phyloP scores from a whole-genome alignment of 108 stramenopile species.

The Cyclostephanos tholiformis region DNA sequence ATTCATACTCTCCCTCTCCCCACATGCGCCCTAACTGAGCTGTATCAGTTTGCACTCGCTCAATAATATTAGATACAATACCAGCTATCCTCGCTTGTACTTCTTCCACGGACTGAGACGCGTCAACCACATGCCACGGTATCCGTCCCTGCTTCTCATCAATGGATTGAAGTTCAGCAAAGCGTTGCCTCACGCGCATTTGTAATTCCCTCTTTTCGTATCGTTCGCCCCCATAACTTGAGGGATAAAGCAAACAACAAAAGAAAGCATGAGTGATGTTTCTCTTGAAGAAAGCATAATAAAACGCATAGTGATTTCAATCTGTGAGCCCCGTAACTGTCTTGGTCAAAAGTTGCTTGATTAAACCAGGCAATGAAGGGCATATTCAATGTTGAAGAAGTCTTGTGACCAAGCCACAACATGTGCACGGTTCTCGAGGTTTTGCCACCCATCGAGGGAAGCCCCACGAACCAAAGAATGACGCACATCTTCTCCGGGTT shows the following conservation, averaged over 20 bases:
- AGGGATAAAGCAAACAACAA: constrained; percentile 9
- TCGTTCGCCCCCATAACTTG: constrained; percentile 83
- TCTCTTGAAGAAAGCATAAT: constrained; percentile 28
- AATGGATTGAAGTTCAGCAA: constrained; percentile 67
- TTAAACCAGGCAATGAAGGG: constrained; percentile 53
- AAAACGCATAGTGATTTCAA: too few species aligned
- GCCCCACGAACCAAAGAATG: constrained; percentile 2
- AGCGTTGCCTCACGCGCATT: constrained; percentile 78
- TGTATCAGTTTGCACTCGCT: constrained; percentile 43
- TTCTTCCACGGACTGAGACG: constrained; percentile 76
- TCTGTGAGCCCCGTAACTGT: constrained; percentile 58
- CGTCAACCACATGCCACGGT: constrained; percentile 83
- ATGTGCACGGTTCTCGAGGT: constrained; percentile 17
- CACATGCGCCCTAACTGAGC: constrained; percentile 59
- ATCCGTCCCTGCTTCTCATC: constrained; percentile 64
- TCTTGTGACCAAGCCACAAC: constrained; percentile 1
- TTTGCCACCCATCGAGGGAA: background rate
- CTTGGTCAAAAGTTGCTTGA: constrained; percentile 52
- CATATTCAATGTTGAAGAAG: constrained; percentile 29
- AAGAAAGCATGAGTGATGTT: constrained; percentile 20
- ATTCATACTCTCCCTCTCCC: constrained; percentile 54
- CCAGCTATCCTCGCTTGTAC: constrained; percentile 65
- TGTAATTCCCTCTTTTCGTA: constrained; percentile 89
- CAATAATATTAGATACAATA: constrained; percentile 65
- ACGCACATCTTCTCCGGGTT: constrained; percentile 7